Base-by-base conservation (phyloP, 2,329 filamentous ascomycete genomes). In the Pseudogymnoascus sp. region DNA sequence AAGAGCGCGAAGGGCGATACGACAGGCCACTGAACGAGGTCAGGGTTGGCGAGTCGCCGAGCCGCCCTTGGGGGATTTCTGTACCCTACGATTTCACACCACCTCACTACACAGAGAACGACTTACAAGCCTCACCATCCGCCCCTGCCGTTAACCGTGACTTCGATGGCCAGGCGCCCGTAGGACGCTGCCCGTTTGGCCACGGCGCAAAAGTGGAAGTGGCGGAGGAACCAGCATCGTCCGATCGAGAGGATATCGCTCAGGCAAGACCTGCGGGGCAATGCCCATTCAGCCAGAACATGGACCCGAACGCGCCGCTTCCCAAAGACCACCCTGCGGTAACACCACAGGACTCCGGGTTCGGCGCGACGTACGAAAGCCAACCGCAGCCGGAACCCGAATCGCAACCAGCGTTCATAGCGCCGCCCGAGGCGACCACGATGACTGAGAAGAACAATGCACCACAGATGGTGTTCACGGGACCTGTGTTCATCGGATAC, bases 401-500 rank as follows among this genome's bases (percentile, higher is more conserved):
- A 11, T 18, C 18, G 57, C 57, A 58, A 7, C 57, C 57, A 25
- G 57, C 57, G 2, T 58, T 58, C 7, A 37, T 58, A 38, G 37
- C 18, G 18, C 16, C 38, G 20, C 57, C 57, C 7, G 20, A 58
- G 22, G 34, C 67, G 65, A 3, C 61, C 61, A 58, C 69, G 65
- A 14, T 63, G 64, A 14, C 66, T 5, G 37, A 20, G 0, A 37
- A 63, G 18, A 35, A 30, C 32, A 34, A 50, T 9, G 54, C 69
- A 8, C 83, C 89, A 8, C 87, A 88, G 67, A 88, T 97, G 82
- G 79, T 95, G 0, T 96, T 97, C 70, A 96, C 90, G 7, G 93
- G 93, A 0, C 93, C 93, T 0, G 91, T 97, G 0, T 97, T 97
- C 70, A 90, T 97, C 68, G 93, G 93, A 0, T 97, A 96, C 69